Evolutionary conservation across 2,329 filamentous ascomycete species (phyloP).

Genomic region (Pestalotiopsis sp.): DNA sequence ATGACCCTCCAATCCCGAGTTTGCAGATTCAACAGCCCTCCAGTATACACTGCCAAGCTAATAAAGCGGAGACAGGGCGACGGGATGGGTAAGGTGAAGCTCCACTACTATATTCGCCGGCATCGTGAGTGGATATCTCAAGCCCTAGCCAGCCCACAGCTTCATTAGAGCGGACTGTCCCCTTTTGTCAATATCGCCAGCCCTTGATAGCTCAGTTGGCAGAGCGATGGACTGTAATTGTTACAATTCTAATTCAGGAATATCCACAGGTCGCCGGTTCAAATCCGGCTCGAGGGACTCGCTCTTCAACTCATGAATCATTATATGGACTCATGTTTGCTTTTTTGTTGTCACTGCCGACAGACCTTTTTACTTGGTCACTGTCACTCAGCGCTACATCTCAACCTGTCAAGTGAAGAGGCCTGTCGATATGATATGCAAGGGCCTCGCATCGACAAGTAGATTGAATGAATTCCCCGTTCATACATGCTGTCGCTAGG

Average conservation of each 20-base stretch:
- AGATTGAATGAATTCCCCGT: no score
- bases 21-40: no score
- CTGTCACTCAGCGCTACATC: no score
- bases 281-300: background rate
- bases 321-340: background rate
- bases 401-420: no score
- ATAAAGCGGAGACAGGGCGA: background rate
- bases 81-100: background rate
- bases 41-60: background rate
- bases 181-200: background rate
- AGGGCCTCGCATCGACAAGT: no score
- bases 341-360: background rate
- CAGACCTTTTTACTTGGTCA: no score
- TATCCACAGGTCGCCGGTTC: background rate
- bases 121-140: background rate
- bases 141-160: background rate
- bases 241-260: background rate
- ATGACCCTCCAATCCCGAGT: no score
- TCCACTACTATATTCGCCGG: background rate
- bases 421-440: no score
- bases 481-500: no score
- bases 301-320: background rate
- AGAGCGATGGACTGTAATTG: background rate
- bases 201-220: background rate
- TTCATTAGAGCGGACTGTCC: background rate